These are phyloP conservation scores for Blumeria graminis DNA, from an alignment of 2,329 filamentous ascomycete genomes.

Conservation along the genomic window DNA sequence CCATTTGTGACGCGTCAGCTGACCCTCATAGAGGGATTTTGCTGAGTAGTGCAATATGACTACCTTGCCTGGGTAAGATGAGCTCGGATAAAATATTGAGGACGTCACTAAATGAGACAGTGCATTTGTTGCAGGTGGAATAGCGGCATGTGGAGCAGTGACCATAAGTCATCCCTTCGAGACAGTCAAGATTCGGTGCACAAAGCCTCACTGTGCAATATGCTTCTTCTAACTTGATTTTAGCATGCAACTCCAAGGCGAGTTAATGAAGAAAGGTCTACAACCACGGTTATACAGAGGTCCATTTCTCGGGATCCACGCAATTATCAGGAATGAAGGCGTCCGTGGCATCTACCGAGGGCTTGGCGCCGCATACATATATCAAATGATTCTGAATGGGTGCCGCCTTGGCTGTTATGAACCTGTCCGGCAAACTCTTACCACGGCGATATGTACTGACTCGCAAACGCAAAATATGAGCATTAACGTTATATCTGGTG, in stretches of 20 bases:
- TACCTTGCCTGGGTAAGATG: conserved; percentile 25
- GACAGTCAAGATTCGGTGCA: conserved; percentile 90
- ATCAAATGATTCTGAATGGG: conserved; percentile 89
- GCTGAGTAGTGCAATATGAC: conserved; percentile 20
- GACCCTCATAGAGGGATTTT: not conserved
- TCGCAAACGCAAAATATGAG: conserved; percentile 56
- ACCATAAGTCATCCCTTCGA: conserved; percentile 96
- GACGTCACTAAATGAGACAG: conserved; percentile 17
- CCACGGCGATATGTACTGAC: conserved; percentile 46
- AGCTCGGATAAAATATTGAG: not conserved
- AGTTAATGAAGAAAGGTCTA: conserved; percentile 67
- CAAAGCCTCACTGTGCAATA: not conserved
- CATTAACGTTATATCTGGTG: conserved; percentile 85
- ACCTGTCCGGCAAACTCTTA: conserved; percentile 54
- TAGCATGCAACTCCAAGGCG: conserved; percentile 87
- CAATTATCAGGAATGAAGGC: conserved; percentile 82
- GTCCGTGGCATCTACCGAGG: conserved; percentile 67
- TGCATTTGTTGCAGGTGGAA: conserved; percentile 84
- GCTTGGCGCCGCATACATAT: conserved; percentile 78
- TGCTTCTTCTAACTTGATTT: conserved; percentile 3
- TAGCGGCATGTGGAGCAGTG: conserved; percentile 90
- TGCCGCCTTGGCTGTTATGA: conserved; percentile 96
- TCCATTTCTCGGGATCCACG: conserved; percentile 70
- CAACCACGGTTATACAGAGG: conserved; percentile 77
- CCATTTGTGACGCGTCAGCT: too few relatives aligned